Evolutionary conservation across 768 basidiomycete genomes (phyloP).

Genomic region (Fibroporia radiculosa): DNA sequence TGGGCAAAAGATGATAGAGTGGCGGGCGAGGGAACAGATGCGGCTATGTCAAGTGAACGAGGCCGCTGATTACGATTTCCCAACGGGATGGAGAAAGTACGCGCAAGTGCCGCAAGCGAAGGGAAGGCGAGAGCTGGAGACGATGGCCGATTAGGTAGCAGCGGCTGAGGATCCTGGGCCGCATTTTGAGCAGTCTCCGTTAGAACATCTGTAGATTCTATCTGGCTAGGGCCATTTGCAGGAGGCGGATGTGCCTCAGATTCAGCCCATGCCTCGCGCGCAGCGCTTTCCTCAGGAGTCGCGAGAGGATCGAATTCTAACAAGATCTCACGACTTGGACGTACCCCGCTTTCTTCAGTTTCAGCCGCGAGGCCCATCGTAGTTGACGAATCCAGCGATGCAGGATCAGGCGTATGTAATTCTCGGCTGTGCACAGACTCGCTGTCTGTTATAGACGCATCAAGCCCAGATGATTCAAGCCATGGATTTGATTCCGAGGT

Average conservation of each 20-base stretch:
- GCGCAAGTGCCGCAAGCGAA: slow-evolving; percentile 59
- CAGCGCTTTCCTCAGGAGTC: slow-evolving; percentile 47
- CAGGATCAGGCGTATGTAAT: slow-evolving; percentile 33
- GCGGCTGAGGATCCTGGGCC: slow-evolving; percentile 13
- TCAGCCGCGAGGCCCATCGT: slow-evolving; percentile 29
- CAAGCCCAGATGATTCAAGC: slow-evolving; percentile 5
- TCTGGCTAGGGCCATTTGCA: background rate
- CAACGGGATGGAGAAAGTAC: slow-evolving; percentile 51
- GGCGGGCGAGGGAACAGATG: slow-evolving; percentile 47
- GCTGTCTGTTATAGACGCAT: no score
- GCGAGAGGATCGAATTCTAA: slow-evolving; percentile 65
- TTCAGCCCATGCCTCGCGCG: slow-evolving; percentile 57
- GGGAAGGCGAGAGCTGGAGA: slow-evolving; percentile 44
- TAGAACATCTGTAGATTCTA: background rate
- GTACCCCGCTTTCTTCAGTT: slow-evolving; percentile 10
- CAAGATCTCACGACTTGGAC: slow-evolving; percentile 32
- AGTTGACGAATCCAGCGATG: slow-evolving; percentile 33
- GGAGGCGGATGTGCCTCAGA: slow-evolving; percentile 57
- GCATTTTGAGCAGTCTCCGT: background rate
- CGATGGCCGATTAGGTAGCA: slow-evolving; percentile 24
- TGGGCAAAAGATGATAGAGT: slow-evolving; percentile 47
- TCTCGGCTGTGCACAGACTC: background rate
- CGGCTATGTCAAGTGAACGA: slow-evolving; percentile 52
- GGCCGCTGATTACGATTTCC: slow-evolving; percentile 36
- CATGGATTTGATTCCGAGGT: slow-evolving; percentile 13